Base-by-base conservation (phyloP, 495 filamentous ascomycete species). In the Tuber indicum region DNA sequence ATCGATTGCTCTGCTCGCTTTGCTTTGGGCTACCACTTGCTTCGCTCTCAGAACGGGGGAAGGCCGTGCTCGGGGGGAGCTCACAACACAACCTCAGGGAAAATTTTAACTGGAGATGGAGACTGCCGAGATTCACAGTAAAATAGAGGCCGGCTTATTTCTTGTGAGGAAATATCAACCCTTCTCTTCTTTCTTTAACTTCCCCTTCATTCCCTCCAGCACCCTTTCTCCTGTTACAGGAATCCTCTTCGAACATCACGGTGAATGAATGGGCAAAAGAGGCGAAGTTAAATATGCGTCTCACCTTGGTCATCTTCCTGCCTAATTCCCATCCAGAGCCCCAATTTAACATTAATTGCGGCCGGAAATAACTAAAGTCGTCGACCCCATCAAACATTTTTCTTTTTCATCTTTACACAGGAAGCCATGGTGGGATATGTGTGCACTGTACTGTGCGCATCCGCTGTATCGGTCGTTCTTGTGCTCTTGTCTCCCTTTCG, bases 211-310 rank as follows among this genome's bases (percentile, higher is more conserved):
- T 62, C 52, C 52, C 52, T 62, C 52, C 21, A 9, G n/a, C 52
- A 32, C 52, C 3, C 52, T 32, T 32, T 32, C 52, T 62, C 52
- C 52, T 62, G 2, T 62, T 10, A 52, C 21, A 23, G 49, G 21
- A 52, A n/a, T 32, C 49, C n/a, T 26, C n/a, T 32, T 32, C 52
- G 26, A 32, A 41, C 39, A 32, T n/a, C 23, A n/a, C 52, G 26
- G 14, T 62, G 10, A 62, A 32, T 16, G n/a, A n/a, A 62, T 32
- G 66, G 74, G 72, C 76, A 74, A 81, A 73, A 78, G 79, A 77
- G 79, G 79, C 79, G 78, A 81, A 81, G 79, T 80, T 75, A 70
- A 76, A 73, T 76, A 80, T 71, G 77, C 71, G 74, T 76, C 71
- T 75, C 52, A 76, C 73, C 74, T 73, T 73, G 49, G 72, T 77